Percentiles rank a stretch among this genome's conserved stretches.
Conservation (phyloP, 78 protist species). For the Chrysochromulina tobinii region DNA sequence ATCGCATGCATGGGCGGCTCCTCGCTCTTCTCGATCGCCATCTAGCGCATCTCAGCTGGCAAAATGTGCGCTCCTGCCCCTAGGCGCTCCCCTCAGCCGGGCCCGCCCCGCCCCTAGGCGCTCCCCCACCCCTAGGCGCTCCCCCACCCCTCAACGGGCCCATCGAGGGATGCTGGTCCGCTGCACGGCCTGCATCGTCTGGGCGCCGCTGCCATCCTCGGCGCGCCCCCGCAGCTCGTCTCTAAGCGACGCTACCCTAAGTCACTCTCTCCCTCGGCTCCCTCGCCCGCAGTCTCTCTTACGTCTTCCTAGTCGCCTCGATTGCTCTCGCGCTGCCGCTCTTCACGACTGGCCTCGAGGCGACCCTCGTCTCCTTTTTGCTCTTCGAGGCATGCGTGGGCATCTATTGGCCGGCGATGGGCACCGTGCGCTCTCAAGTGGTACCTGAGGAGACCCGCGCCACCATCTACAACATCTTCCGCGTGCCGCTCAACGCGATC, state of each 20-base stretch:
- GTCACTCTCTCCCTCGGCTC: neutral
- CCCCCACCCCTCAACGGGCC: too few relatives aligned
- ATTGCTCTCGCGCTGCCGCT: neutral
- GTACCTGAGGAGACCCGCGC: conserved; percentile 85
- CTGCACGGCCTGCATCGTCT: neutral
- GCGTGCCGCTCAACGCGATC: conserved; percentile 88
- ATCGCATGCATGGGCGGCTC: conserved; percentile 11
- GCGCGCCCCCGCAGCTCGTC: too few relatives aligned
- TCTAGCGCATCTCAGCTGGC: neutral
- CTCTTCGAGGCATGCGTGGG: conserved; percentile 87
- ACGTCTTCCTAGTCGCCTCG: neutral
- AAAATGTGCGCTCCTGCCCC: neutral
- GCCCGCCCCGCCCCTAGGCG: too few relatives aligned
- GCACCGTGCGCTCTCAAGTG: conserved; percentile 39
- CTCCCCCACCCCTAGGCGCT: too few relatives aligned
- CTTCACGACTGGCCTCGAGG: neutral
- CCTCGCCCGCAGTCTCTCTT: neutral
- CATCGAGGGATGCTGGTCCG: neutral
- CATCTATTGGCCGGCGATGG: conserved; percentile 78
- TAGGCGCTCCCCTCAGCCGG: too few relatives aligned
- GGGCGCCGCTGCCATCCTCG: too few relatives aligned
- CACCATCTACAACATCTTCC: conserved; percentile 79
- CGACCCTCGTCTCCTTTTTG: conserved; percentile 48
- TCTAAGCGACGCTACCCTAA: too few relatives aligned
- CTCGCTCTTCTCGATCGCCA: neutral